Conservation (phyloP, 345 rosid genomes). For the Orychophragmus violaceus region DNA sequence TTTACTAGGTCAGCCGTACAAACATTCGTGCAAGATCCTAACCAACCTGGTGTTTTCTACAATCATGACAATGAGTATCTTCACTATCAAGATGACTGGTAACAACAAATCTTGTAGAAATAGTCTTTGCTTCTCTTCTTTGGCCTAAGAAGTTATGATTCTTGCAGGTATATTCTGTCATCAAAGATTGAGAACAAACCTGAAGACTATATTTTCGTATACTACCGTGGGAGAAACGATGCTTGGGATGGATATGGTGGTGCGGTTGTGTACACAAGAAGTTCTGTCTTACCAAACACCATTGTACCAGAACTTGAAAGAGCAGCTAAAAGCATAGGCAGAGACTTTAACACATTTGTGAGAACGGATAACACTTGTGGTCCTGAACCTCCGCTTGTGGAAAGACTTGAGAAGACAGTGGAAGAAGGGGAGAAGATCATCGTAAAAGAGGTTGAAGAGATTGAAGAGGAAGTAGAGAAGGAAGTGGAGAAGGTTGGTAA, state of each 20-base stretch:
- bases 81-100: constrained; percentile 97
- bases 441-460: constrained; percentile 63
- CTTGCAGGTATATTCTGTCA: constrained; percentile 75
- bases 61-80: constrained; percentile 92
- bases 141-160: neutral
- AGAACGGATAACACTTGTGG: constrained; percentile 75
- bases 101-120: constrained; percentile 5
- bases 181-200: constrained; percentile 62
- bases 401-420: constrained; percentile 84
- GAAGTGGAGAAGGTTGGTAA: constrained; percentile 50
- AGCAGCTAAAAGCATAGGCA: constrained; percentile 73
- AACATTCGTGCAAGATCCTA: constrained; percentile 72
- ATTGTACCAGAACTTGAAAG: constrained; percentile 75
- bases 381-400: constrained; percentile 86
- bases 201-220: constrained; percentile 77
- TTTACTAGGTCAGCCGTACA: constrained; percentile 65
- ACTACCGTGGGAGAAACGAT: constrained; percentile 82
- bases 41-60: constrained; percentile 65
- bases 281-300: constrained; percentile 58
- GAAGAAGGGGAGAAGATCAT: constrained; percentile 77
- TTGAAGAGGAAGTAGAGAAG: constrained; percentile 39
- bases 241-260: constrained; percentile 99
- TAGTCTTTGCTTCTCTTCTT: neutral
- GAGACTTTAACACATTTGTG: constrained; percentile 67
- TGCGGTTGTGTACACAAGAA: constrained; percentile 89